phyloP scores from a whole-genome alignment of 305 asterid genomes.

The Fraxinus greggii region DNA sequence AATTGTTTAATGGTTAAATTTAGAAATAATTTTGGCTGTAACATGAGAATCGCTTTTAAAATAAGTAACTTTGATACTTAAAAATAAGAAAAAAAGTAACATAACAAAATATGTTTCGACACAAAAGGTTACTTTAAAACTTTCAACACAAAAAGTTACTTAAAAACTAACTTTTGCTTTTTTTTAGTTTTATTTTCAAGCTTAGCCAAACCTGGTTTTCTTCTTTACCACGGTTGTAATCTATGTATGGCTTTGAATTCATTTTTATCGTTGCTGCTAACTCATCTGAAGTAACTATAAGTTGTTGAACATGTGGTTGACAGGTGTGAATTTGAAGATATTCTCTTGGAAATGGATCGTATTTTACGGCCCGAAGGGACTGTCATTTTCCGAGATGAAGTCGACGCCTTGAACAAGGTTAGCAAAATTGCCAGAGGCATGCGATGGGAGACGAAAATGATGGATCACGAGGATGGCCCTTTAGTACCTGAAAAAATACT shows the following conservation, averaged over 20 bases:
- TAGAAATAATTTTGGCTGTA: not conserved
- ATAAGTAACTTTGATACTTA: not conserved
- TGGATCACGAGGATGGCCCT: conserved; percentile 91
- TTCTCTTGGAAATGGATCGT: conserved; percentile 87
- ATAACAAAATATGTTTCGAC: not conserved
- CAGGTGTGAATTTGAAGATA: conserved; percentile 83
- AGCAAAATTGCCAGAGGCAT: conserved; percentile 62
- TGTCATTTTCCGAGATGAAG: conserved; percentile 71
- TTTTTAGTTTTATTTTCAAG: not conserved
- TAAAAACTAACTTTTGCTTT: not conserved
- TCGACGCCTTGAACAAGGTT: conserved; percentile 69
- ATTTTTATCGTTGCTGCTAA: not conserved
- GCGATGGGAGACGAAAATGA: conserved; percentile 76
- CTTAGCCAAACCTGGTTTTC: not conserved
- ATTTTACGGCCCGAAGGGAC: conserved; percentile 80
- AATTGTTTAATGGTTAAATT: conserved; percentile 3
- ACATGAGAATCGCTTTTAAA: not conserved
- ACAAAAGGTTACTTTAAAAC: not conserved
- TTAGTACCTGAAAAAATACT: conserved; percentile 82
- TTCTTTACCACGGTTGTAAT: not conserved
- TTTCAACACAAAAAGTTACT: not conserved
- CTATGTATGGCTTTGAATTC: not conserved
- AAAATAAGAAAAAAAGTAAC: not conserved
- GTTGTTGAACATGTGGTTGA: not conserved
- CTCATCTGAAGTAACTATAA: not conserved